phyloP scores from a whole-genome alignment of 176 grass and related monocot genomes.

The Raddia guianensis region DNA sequence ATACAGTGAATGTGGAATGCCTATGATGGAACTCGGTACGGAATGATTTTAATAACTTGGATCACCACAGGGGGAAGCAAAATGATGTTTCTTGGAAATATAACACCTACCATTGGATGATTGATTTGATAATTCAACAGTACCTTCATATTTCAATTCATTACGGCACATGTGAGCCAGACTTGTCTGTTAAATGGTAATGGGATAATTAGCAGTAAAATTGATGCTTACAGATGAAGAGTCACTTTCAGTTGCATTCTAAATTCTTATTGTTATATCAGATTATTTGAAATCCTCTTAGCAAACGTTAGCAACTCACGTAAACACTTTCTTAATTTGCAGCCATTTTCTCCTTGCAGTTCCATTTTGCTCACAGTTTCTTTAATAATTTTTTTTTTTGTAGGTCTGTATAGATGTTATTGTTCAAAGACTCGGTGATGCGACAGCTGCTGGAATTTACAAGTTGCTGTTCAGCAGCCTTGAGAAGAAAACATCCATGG shows the following conservation, averaged over 20 bases:
- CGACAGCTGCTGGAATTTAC: conserved; percentile 84
- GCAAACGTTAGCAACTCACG: not conserved
- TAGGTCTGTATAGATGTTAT: conserved; percentile 98
- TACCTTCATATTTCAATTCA: conserved; percentile 32
- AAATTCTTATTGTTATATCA: not conserved
- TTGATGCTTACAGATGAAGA: not conserved
- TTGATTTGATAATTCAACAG: not conserved
- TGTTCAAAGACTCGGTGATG: conserved; percentile 94
- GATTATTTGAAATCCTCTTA: conserved; percentile 26
- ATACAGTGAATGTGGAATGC: not conserved
- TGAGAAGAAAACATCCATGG: conserved; percentile 65
- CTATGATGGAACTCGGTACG: not conserved
- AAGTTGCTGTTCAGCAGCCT: conserved; percentile 66
- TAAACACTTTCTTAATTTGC: conserved; percentile 7
- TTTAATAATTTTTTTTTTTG: not conserved
- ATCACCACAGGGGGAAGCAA: not conserved
- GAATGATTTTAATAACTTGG: conserved; percentile 32
- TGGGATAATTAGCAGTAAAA: not conserved
- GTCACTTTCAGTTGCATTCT: not conserved
- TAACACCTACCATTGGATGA: not conserved
- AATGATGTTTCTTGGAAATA: not conserved
- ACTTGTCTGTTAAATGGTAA: not conserved
- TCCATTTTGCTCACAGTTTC: not conserved
- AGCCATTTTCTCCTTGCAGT: not conserved
- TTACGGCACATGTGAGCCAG: not conserved